Percentiles rank a stretch among this genome's conserved stretches.
Conservation (phyloP, 163 green algal genomes). For the Volvox carteri region DNA sequence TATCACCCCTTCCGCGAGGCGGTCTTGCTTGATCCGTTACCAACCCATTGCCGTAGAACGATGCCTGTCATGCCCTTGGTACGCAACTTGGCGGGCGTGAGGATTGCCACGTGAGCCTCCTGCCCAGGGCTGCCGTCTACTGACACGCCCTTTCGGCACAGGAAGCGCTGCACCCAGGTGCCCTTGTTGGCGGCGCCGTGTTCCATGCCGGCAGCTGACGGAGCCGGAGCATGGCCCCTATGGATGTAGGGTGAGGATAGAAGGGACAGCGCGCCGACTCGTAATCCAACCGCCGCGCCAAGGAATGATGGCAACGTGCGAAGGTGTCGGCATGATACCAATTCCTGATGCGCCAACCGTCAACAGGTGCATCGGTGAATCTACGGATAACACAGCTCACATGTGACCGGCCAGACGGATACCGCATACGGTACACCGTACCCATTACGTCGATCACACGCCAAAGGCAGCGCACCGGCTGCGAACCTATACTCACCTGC, state of each 20-base stretch:
- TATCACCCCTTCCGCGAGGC: not conserved
- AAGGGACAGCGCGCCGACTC: not conserved
- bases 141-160: constrained; percentile 13
- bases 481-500: constrained; percentile 8
- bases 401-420: no score
- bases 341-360: no score
- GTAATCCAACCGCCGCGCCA: no score
- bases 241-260: not conserved
- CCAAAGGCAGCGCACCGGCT: no score
- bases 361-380: no score
- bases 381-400: no score
- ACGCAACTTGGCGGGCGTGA: constrained; percentile 12
- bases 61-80: constrained; percentile 29
- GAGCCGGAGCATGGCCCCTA: not conserved
- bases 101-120: constrained; percentile 2
- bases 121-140: constrained; percentile 13
- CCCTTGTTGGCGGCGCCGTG: constrained; percentile 17
- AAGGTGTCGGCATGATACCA: no score
- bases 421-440: no score
- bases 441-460: no score
- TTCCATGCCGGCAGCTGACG: not conserved
- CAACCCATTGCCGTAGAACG: constrained; percentile 7
- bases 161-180: constrained; percentile 51
- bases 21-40: not conserved
- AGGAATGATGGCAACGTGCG: no score